Conservation (phyloP, 1,139 yeast species). For the Blastobotrys aristatus region DNA sequence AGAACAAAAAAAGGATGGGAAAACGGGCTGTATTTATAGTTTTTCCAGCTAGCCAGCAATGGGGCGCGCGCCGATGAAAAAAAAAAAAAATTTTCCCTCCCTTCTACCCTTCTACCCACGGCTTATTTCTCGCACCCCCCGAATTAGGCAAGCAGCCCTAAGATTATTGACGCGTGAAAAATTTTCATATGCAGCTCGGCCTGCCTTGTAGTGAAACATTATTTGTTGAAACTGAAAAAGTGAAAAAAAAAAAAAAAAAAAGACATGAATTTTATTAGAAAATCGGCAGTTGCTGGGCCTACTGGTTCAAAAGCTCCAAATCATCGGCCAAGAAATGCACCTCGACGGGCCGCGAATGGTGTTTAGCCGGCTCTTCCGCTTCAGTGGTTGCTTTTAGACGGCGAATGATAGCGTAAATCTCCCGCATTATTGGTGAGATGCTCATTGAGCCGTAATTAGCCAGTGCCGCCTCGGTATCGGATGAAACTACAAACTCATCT, state of each 20-base stretch:
- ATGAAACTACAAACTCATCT: neutral
- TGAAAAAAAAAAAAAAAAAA: too few relatives aligned
- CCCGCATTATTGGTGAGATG: neutral
- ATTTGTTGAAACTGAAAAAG: too few relatives aligned
- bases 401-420: neutral
- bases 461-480: neutral
- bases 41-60: conserved; percentile 4
- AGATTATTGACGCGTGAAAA: too few relatives aligned
- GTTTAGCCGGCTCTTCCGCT: neutral
- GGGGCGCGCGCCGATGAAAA: neutral
- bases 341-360: neutral
- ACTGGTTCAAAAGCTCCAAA: neutral
- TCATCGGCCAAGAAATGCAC: neutral
- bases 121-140: too few relatives aligned
- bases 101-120: too few relatives aligned
- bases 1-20: conserved; percentile 11
- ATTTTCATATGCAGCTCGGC: too few relatives aligned
- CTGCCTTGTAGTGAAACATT: too few relatives aligned
- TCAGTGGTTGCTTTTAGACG: neutral
- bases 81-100: neutral
- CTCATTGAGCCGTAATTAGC: neutral
- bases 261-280: neutral
- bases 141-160: too few relatives aligned
- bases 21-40: conserved; percentile 11
- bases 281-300: neutral